Conservation (phyloP, 1,139 yeast species). For the Casaregolazyma lundiana region DNA sequence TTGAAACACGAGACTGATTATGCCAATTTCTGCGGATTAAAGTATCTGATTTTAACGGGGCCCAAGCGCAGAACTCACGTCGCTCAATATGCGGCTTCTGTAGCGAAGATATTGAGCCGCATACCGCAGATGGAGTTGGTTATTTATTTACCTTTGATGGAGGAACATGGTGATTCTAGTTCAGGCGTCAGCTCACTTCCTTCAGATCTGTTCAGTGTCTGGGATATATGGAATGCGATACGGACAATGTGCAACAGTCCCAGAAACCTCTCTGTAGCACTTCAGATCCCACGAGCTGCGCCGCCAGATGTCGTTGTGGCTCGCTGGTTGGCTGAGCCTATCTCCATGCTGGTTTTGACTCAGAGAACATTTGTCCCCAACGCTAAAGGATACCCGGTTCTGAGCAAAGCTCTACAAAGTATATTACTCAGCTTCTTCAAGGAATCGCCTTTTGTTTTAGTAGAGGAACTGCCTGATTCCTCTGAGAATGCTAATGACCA, state of each 20-base stretch:
- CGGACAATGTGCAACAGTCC: slow-evolving; percentile 51
- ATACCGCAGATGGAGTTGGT: slow-evolving; percentile 32
- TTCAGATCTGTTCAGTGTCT: slow-evolving; percentile 51
- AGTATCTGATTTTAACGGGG: slow-evolving; percentile 52
- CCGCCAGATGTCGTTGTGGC: slow-evolving; percentile 46
- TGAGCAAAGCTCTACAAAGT: slow-evolving; percentile 51
- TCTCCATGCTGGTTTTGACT: slow-evolving; percentile 50
- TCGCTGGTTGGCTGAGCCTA: slow-evolving; percentile 65
- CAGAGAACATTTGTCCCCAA: slow-evolving; percentile 52
- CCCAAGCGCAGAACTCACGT: slow-evolving; percentile 53
- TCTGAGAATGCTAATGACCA: slow-evolving; percentile 17
- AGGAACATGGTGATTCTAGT: slow-evolving; percentile 36
- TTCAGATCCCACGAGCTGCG: slow-evolving; percentile 49
- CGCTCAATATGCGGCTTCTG: slow-evolving; percentile 44
- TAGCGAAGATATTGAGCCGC: slow-evolving; percentile 31
- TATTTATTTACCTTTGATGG: slow-evolving; percentile 41
- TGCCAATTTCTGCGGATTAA: slow-evolving; percentile 52
- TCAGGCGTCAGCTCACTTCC: slow-evolving; percentile 37
- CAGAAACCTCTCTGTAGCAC: slow-evolving; percentile 47
- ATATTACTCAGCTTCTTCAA: slow-evolving; percentile 39
- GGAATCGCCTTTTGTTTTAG: slow-evolving; percentile 30
- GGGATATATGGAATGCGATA: slow-evolving; percentile 69
- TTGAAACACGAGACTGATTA: slow-evolving; percentile 52
- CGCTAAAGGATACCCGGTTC: slow-evolving; percentile 56
- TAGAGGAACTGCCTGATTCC: slow-evolving; percentile 26